Conservation (phyloP, 176 grass and related monocot species). For the Aegilops bicornis region DNA sequence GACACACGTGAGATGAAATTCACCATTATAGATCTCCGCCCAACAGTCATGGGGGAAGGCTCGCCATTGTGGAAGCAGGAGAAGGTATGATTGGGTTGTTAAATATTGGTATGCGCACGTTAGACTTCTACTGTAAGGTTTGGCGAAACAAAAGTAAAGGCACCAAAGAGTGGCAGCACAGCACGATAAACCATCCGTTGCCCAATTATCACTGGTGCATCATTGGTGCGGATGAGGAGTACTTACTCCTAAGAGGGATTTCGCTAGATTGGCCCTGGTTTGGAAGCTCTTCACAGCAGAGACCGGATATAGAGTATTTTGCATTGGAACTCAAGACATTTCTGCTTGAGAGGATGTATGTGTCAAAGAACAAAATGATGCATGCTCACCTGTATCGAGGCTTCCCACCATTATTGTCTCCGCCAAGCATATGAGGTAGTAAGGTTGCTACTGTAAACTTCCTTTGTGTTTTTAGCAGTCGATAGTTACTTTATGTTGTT, state of each 20-base stretch:
- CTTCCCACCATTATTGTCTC: conserved; percentile 32
- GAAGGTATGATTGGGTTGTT: conserved; percentile 27
- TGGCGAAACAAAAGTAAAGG: background rate
- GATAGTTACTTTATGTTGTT: background rate
- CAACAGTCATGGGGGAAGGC: background rate
- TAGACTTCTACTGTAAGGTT: background rate
- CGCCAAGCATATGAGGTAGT: conserved; percentile 28
- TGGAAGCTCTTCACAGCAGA: background rate
- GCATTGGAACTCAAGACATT: conserved; percentile 21
- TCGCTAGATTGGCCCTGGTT: background rate
- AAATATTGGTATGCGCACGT: background rate
- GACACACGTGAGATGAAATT: conserved; percentile 27
- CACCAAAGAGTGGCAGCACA: background rate
- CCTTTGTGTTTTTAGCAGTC: background rate
- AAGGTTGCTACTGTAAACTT: conserved; percentile 7
- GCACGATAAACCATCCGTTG: background rate
- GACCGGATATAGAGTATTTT: conserved; percentile 29
- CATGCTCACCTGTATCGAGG: conserved; percentile 18
- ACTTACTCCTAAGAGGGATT: conserved; percentile 20
- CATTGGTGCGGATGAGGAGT: conserved; percentile 28
- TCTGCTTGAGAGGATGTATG: conserved; percentile 18
- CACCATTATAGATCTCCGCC: conserved; percentile 2
- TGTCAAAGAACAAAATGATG: background rate
- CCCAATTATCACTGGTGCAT: conserved; percentile 2
- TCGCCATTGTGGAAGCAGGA: conserved; percentile 27